Evolutionary conservation across 495 filamentous ascomycete species (phyloP).

Genomic region (Stereocaulon alpinum): DNA sequence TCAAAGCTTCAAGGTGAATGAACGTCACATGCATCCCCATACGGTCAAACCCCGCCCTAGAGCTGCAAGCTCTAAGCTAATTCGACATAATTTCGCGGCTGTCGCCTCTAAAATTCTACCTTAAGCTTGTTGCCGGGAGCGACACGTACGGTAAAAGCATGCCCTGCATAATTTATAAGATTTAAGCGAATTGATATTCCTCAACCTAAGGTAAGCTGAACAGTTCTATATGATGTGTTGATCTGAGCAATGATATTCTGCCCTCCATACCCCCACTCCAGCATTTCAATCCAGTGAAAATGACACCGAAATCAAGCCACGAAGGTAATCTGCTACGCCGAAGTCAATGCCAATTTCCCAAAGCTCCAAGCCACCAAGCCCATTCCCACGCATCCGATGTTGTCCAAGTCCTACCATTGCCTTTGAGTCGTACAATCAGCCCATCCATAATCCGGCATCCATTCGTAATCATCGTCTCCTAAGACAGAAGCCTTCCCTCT

Average conservation of each 20-base stretch:
- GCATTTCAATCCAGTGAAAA: neutral
- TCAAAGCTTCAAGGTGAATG: constrained; percentile 2
- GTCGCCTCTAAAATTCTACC: neutral
- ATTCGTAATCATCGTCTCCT: neutral
- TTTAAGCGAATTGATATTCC: neutral
- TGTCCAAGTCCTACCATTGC: neutral
- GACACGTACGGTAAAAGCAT: neutral
- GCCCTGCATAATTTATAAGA: neutral
- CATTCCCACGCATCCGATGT: neutral
- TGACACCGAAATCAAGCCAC: neutral
- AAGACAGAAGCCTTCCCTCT: constrained; percentile 12
- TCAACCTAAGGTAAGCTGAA: neutral
- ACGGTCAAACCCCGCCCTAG: constrained; percentile 1
- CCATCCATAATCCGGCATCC: neutral
- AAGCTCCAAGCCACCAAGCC: neutral
- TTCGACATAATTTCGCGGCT: neutral
- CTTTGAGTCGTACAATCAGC: neutral
- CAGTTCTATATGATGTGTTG: neutral
- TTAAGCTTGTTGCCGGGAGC: neutral
- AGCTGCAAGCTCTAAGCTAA: neutral
- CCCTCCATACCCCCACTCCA: no score
- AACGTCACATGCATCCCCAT: constrained; percentile 11
- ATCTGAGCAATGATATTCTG: no score
- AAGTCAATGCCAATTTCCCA: neutral
- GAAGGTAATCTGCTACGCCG: neutral